Evolutionary conservation across 345 rosid species (phyloP).

Genomic region (Eucalyptus viminalis): DNA sequence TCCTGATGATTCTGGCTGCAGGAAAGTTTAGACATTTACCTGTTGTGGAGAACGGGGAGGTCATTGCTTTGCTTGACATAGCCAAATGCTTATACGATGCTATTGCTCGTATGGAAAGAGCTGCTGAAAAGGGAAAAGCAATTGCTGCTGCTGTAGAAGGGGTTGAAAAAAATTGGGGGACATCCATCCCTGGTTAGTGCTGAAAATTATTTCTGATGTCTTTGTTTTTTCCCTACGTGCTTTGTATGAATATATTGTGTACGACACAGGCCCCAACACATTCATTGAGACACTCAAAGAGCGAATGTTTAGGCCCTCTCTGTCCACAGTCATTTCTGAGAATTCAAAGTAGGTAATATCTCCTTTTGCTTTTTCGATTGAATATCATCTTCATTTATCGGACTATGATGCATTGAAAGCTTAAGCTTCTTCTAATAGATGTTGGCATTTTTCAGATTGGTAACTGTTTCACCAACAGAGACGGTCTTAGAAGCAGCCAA

Average conservation of each 20-base stretch:
- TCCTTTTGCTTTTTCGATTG: conserved; percentile 5
- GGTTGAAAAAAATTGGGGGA: conserved; percentile 88
- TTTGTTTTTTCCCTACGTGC: neutral
- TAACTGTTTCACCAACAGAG: conserved; percentile 72
- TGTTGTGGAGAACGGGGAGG: conserved; percentile 98
- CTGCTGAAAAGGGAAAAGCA: conserved; percentile 98
- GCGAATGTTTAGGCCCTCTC: conserved; percentile 85
- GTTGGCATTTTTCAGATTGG: conserved; percentile 46
- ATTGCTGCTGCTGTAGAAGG: conserved; percentile 99
- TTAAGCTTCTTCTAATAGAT: neutral
- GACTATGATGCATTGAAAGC: neutral
- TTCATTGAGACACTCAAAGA: conserved; percentile 91
- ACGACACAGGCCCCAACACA: conserved; percentile 55
- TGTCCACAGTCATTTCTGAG: conserved; percentile 76
- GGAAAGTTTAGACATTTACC: conserved; percentile 99
- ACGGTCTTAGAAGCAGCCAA: conserved; percentile 62
- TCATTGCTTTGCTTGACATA: conserved; percentile 91
- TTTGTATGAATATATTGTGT: neutral
- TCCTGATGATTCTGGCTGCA: conserved; percentile 9
- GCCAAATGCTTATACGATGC: conserved; percentile 98
- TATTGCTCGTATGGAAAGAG: conserved; percentile 99
- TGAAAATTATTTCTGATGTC: neutral
- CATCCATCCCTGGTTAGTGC: conserved; percentile 63
- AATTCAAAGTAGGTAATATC: conserved; percentile 97
- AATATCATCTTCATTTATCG: neutral